These are phyloP conservation scores for Brasenia schreberi DNA, from an alignment of 164 flowering plant genomes.

Conservation along the genomic window DNA sequence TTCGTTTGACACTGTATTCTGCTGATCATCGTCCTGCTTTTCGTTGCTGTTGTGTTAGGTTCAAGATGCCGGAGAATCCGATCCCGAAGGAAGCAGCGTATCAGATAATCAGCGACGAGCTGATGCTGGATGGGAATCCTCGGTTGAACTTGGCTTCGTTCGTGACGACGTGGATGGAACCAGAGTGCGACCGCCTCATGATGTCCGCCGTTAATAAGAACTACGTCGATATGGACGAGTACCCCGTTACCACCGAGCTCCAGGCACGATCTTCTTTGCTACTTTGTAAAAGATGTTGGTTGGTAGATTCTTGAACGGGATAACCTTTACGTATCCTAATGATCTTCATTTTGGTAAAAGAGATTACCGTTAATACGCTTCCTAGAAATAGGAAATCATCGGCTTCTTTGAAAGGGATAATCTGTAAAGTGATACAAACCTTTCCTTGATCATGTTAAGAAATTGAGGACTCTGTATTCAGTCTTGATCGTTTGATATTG, in stretches of 20 bases:
- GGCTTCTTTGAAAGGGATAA: no score
- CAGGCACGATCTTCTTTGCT: conserved; percentile 12
- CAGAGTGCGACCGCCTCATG: conserved; percentile 28
- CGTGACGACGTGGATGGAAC: conserved; percentile 34
- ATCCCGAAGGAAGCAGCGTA: conserved; percentile 58
- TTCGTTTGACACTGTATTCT: not conserved
- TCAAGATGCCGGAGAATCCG: conserved; percentile 41
- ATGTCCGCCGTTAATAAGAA: conserved; percentile 26
- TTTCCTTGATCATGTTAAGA: no score
- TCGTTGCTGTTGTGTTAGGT: conserved; percentile 18
- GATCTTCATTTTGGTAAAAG: no score
- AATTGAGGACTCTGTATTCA: no score
- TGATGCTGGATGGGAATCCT: conserved; percentile 49
- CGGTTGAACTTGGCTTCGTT: conserved; percentile 49
- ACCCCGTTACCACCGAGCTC: conserved; percentile 35
- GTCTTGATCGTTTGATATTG: no score
- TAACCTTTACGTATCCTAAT: no score
- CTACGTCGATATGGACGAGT: conserved; percentile 32
- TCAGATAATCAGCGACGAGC: conserved; percentile 49
- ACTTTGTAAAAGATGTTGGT: no score
- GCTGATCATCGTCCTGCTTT: not conserved
- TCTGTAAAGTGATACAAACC: no score
- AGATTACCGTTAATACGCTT: no score
- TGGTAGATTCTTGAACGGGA: no score
- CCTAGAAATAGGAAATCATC: no score